Evolutionary conservation across 345 rosid species (phyloP).

Genomic region (Bruguiera parviflora): DNA sequence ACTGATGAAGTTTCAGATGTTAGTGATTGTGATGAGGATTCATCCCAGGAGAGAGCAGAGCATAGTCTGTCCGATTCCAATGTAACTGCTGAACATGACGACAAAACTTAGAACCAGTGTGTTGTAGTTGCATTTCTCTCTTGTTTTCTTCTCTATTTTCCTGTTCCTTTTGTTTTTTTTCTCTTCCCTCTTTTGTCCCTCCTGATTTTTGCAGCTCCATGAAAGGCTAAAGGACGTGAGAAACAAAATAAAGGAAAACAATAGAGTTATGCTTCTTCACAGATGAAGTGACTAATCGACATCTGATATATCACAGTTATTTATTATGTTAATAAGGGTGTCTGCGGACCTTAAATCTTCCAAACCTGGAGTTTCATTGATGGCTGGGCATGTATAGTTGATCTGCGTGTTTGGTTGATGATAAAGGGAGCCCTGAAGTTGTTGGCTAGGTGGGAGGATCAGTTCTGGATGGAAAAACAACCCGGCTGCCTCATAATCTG

Average conservation of each 20-base stretch:
- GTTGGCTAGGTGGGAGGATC: conserved; percentile 18
- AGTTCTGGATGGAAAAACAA: conserved; percentile 23
- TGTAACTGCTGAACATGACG: conserved; percentile 48
- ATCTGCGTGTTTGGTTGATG: conserved; percentile 17
- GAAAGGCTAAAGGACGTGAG: conserved; percentile 19
- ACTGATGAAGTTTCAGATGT: conserved; percentile 48
- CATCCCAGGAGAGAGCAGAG: conserved; percentile 34
- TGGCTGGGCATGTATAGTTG: conserved; percentile 16
- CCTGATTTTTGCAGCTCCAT: conserved; percentile 22
- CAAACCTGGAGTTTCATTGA: conserved; percentile 24
- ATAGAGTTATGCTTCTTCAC: conserved; percentile 19
- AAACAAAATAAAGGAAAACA: conserved; percentile 21
- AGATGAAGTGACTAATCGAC: conserved; percentile 50
- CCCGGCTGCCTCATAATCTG: conserved; percentile 12
- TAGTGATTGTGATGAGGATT: conserved; percentile 34
- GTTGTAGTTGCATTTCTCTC: conserved; percentile 27
- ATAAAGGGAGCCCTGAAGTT: conserved; percentile 18
- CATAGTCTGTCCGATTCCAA: conserved; percentile 39
- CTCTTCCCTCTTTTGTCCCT: background rate
- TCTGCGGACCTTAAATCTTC: conserved; percentile 21
- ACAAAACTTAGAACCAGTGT: conserved; percentile 22
- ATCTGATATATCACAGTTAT: conserved; percentile 28
- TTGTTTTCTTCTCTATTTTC: background rate
- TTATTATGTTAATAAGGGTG: conserved; percentile 14
- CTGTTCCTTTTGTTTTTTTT: background rate